A percentile compares a stretch with the other conserved stretches of the same genome.
Evolutionary conservation across 305 asterid species (phyloP).

Genomic region (Fraxinus dipetala): DNA sequence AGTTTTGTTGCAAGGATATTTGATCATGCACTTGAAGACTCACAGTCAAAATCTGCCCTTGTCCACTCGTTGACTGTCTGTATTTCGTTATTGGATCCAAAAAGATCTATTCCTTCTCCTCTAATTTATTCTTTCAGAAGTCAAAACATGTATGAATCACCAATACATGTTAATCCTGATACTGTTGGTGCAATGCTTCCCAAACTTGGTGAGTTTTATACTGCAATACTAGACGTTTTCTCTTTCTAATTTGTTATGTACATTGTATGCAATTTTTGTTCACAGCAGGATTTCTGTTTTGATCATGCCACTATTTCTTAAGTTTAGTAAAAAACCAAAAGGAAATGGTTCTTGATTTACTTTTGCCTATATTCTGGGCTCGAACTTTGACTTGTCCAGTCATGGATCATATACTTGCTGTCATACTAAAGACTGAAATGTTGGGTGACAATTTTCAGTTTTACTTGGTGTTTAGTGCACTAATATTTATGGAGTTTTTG

Average conservation of each 20-base stretch:
- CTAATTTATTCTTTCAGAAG: conserved; percentile 71
- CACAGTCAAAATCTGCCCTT: conserved; percentile 79
- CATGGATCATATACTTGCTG: background rate
- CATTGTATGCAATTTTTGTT: background rate
- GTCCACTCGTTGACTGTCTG: conserved; percentile 82
- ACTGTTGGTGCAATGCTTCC: conserved; percentile 96
- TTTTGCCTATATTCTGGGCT: background rate
- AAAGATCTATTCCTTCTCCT: conserved; percentile 74
- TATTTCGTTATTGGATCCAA: conserved; percentile 88
- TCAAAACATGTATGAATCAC: conserved; percentile 75
- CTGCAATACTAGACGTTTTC: conserved; percentile 11
- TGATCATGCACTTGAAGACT: conserved; percentile 81
- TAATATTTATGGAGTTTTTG: background rate
- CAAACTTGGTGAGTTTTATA: conserved; percentile 61
- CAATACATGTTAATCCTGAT: conserved; percentile 66
- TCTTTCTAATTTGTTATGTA: background rate
- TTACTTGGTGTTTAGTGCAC: background rate
- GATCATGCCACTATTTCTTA: background rate
- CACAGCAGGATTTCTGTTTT: background rate
- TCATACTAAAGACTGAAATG: background rate
- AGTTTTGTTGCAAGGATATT: conserved; percentile 89
- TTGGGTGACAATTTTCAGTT: background rate
- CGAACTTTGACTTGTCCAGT: background rate
- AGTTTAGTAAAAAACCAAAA: background rate
- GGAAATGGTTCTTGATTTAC: background rate